Evolutionary conservation across 2,329 filamentous ascomycete genomes (phyloP), one percentile per base, ranked within the genome.

Genomic region (Chlorencoelia australis): DNA sequence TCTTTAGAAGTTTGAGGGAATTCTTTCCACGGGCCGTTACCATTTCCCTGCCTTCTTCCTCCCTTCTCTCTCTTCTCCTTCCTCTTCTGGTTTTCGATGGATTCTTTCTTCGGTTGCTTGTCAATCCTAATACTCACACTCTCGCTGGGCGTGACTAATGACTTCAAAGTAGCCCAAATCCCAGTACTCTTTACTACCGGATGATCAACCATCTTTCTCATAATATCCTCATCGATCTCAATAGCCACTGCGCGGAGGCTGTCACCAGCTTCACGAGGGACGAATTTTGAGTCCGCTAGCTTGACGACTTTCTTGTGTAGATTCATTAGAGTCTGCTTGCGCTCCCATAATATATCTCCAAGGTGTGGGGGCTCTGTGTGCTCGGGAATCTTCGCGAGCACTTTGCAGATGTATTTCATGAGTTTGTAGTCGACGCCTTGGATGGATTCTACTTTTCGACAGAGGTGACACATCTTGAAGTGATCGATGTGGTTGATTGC

Each of bases 391-490:
- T 24, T 27, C 8, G 38, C 22, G 2, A 43, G 27, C 4, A 30
- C 22, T 4, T 20, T 11, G 16, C 22, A 19, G 28, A 43, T 29
- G 11, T 28, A 27, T 15, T 36, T 31, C 9, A 18, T 21, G n/a
- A 25, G 17, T 25, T 35, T 33, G 16, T 11, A 35, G 13, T 34
- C 24, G 9, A 29, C 5, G 9, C 7, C 14, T 30, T 15, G 4
- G 15, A 39, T 7, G 15, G 18, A 4, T 18, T 36, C n/a, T 4
- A 35, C 14, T 16, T 37, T 41, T 11, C 24, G 22, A 9, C 39
- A 37, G 11, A 37, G 22, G 20, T 33, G 33, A 20, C 39, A 41
- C 39, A 33, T 33, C n/a, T n/a, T n/a, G n/a, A n/a, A n/a, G n/a
- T n/a, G n/a, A n/a, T n/a, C n/a, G n/a, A n/a, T n/a, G n/a, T n/a